Conservation (phyloP, 192 early-diverging fungal genomes). For the Dissophora ornata region DNA sequence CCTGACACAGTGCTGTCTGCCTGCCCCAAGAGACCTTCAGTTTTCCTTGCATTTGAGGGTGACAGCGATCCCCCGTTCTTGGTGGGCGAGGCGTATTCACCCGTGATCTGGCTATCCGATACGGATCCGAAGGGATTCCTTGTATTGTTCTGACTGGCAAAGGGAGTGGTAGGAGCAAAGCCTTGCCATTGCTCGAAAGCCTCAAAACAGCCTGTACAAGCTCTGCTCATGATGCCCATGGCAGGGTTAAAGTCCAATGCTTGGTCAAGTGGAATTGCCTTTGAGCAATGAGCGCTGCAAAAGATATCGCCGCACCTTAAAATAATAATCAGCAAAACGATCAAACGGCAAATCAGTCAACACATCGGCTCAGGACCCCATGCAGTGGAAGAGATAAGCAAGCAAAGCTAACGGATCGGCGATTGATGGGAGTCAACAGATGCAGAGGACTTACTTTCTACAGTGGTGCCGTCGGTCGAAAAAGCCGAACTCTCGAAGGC, state of each 20-base stretch:
- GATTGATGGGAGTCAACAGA: not conserved
- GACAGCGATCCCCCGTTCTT: not conserved
- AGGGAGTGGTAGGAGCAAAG: slow-evolving; percentile 12
- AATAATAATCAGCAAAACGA: no score
- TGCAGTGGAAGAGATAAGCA: no score
- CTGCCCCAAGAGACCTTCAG: slow-evolving; percentile 19
- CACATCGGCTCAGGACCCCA: no score
- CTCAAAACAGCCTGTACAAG: slow-evolving; percentile 47
- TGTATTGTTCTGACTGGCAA: slow-evolving; percentile 3
- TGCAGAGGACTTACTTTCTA: slow-evolving; percentile 30
- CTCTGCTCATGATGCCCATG: slow-evolving; percentile 33
- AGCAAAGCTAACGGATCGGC: not conserved
- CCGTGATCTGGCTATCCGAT: slow-evolving; percentile 17
- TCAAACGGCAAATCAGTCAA: no score
- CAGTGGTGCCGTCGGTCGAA: slow-evolving; percentile 52
- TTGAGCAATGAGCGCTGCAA: slow-evolving; percentile 54
- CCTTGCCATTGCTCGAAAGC: slow-evolving; percentile 52
- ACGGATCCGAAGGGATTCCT: slow-evolving; percentile 16
- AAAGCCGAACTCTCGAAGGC: slow-evolving; percentile 44
- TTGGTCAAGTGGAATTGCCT: slow-evolving; percentile 40
- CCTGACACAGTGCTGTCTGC: slow-evolving; percentile 1
- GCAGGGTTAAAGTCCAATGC: slow-evolving; percentile 45
- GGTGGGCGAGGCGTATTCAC: slow-evolving; percentile 12
- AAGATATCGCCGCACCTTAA: slow-evolving; percentile 51
- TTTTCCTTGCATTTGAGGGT: slow-evolving; percentile 8